Evolutionary conservation across 2,329 filamentous ascomycete genomes (phyloP), one percentile per base, ranked within the genome.

Genomic region (Metarhizium humberi): DNA sequence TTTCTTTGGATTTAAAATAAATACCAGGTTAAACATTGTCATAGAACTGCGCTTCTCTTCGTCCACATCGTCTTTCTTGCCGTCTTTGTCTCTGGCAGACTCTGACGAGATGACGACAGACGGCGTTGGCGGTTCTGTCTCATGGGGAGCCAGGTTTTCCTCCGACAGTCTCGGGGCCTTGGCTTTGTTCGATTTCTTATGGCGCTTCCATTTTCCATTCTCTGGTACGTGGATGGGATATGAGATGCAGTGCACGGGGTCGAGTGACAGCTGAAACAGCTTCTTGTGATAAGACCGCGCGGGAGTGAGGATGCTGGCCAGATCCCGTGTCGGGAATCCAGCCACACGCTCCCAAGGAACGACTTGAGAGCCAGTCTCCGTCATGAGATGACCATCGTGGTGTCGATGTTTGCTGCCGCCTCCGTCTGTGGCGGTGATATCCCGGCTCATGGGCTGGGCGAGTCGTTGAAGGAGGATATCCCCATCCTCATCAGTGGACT

Each of bases 21-120:
- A 97, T 29, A 97, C 91, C 11, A 96, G 81, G 69, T 96, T 95
- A 73, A 99, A 99, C 92, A 97, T 97, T 59, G 86, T 91, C 88
- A 97, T 92, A 50, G 82, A 82, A 60, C 79, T 82, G 61, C 77
- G 76, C 67, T 88, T 85, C 65, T 83, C 77, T 58, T 86, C 78
- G 45, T 76, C 70, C 56, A 81, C 75, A 36, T 75, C 70, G 55
- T 81, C 70, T 55, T 80, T 78, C 69, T 64, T 71, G 50, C 60
- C 66, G 4, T 62, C 64, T n/a, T 67, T 70, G 11, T 67, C 71
- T 53, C 56, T 64, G 20, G 51, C 55, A 4, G 52, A 16, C 20
- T 63, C 64, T 48, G 63, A 62, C 20, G 66, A 63, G 52, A 65
- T 67, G 51, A 57, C 57, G 30, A 46, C 45, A 18, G 57, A 46